These are phyloP conservation scores for Puccinellia tenuiflora DNA, from an alignment of 176 grass and related monocot genomes.

Conservation along the genomic window DNA sequence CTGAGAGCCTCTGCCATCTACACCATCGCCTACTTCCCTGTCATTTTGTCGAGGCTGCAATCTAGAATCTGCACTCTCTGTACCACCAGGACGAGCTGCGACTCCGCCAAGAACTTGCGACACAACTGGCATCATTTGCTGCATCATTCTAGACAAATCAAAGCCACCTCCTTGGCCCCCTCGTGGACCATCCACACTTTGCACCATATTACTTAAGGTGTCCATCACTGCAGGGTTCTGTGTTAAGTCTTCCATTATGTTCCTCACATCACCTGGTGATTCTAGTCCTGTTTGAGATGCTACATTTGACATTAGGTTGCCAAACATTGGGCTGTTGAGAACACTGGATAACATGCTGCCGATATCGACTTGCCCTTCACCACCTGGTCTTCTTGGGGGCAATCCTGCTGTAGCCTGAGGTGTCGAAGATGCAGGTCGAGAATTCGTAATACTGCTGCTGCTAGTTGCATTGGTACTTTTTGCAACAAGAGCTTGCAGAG, in stretches of 20 bases:
- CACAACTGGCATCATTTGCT: constrained; percentile 91
- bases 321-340: constrained; percentile 55
- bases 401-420: constrained; percentile 23
- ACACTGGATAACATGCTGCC: constrained; percentile 68
- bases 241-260: constrained; percentile 69
- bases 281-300: constrained; percentile 56
- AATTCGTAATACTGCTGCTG: background rate
- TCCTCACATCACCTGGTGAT: constrained; percentile 50
- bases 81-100: constrained; percentile 1
- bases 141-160: constrained; percentile 84
- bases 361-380: constrained; percentile 44
- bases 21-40: background rate
- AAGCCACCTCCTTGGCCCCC: constrained; percentile 55
- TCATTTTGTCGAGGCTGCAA: constrained; percentile 3
- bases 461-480: constrained; percentile 22
- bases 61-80: constrained; percentile 29
- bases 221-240: constrained; percentile 54
- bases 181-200: constrained; percentile 57
- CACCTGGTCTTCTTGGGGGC: constrained; percentile 30
- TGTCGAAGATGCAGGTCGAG: constrained; percentile 12
- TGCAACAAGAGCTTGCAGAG: constrained; percentile 53
- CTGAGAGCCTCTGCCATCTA: constrained; percentile 23
- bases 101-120: constrained; percentile 67
- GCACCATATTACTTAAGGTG: constrained; percentile 62
- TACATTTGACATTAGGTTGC: constrained; percentile 61